Evolutionary conservation across 345 rosid genomes (phyloP), one percentile per base, ranked within the genome.

Genomic region (Heritiera fomes): DNA sequence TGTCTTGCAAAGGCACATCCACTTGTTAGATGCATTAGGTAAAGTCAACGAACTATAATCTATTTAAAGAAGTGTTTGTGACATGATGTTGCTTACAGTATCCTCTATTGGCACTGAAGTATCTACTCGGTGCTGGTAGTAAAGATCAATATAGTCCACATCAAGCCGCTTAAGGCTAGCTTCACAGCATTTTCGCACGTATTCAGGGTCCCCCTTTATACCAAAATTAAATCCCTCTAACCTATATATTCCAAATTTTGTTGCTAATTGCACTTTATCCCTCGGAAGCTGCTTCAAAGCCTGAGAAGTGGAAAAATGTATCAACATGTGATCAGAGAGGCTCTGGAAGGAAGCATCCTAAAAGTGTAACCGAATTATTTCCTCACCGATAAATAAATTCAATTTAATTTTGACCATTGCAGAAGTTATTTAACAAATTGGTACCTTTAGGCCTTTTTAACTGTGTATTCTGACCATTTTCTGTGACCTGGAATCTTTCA

Each of bases 71-170:
- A 71, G 60, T 13, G 20, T 34, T 15, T 20, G 2, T 64, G 34
- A 72, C 55, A 59, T 2, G 23, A 60, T 46, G 34, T 41, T 50
- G 58, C 83, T 82, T 81, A 86, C 87, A 3, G 90, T 87, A 62
- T 88, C 87, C 73, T 90, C 93, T 60, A 88, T 90, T 5, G 91
- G 80, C 58, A 90, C 84, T 8, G 88, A 68, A 64, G 88, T 82
- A 59, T 90, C 93, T 30, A 90, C 81, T 13, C 88, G 85, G 64
- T 88, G 91, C 82, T 85, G 91, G 78, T 83, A 81, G 77, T 88
- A 90, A 28, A 87, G 88, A 84, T 90, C 91, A 59, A 88, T 84
- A 64, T 86, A 85, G 76, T 88, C 87, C 64, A 86, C 85, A 23
- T 58, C 88, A 55, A 90, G 90, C 59, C 87, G 79, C 66, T 75